These are phyloP conservation scores for Penicillium coffeae DNA, from an alignment of 495 filamentous ascomycete genomes.

Conservation along the genomic window DNA sequence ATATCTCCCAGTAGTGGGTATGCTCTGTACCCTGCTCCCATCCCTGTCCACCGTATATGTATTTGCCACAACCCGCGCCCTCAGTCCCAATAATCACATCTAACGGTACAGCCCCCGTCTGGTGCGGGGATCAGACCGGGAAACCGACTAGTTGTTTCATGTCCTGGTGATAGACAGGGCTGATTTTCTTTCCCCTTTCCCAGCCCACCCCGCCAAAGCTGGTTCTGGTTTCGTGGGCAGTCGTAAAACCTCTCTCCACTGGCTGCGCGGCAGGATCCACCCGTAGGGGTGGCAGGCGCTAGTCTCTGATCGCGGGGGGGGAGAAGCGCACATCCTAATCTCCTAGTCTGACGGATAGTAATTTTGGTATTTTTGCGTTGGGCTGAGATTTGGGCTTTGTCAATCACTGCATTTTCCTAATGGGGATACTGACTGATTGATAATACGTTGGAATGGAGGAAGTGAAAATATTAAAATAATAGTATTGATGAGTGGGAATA, in stretches of 20 bases:
- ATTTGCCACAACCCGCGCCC: no score
- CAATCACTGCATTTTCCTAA: not conserved
- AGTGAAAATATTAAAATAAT: not conserved
- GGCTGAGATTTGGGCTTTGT: not conserved
- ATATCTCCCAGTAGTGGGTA: no score
- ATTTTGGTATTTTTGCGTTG: slow-evolving; percentile 9
- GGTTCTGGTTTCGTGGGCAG: slow-evolving; percentile 10
- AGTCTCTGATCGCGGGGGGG: slow-evolving; percentile 24
- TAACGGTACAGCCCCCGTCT: no score
- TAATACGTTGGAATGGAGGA: not conserved
- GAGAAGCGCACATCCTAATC: slow-evolving; percentile 29
- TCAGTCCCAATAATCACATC: no score
- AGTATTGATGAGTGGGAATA: slow-evolving; percentile 2
- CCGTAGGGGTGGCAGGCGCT: slow-evolving; percentile 11
- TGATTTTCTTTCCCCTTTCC: not conserved
- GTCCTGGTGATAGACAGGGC: not conserved
- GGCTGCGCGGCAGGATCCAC: slow-evolving; percentile 11
- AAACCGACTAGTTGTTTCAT: not conserved
- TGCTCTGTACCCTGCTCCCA: no score
- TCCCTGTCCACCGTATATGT: no score
- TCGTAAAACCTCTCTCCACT: slow-evolving; percentile 8
- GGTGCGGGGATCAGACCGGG: not conserved
- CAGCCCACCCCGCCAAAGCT: not conserved
- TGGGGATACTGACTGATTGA: not conserved
- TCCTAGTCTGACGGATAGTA: no score